Conservation (phyloP, 257 asterid species). For the Nicotiana knightiana region DNA sequence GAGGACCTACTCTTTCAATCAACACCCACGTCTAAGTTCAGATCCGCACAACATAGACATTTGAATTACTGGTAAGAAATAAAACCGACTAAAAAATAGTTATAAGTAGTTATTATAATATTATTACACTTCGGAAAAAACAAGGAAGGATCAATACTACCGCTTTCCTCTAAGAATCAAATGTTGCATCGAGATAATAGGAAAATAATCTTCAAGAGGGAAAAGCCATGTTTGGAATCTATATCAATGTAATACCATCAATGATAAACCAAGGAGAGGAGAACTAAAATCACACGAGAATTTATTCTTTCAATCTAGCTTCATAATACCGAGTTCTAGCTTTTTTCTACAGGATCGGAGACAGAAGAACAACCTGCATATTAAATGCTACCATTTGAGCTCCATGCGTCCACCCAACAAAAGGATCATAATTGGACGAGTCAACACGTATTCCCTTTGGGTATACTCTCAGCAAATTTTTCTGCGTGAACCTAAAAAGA, state of each 20-base stretch:
- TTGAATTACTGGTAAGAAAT: neutral
- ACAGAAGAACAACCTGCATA: conserved; percentile 63
- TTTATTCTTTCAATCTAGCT: neutral
- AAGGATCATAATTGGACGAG: conserved; percentile 95
- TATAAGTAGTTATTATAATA: too few relatives aligned
- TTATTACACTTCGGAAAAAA: neutral
- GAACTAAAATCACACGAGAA: neutral
- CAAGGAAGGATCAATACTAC: neutral
- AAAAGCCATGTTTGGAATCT: neutral
- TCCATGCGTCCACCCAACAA: conserved; percentile 88
- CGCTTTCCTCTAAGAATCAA: neutral
- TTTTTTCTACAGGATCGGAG: neutral
- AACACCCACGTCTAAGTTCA: too few relatives aligned
- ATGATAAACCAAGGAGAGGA: neutral
- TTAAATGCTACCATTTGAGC: conserved; percentile 98
- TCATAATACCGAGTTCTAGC: neutral
- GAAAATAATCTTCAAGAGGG: neutral
- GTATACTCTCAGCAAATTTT: conserved; percentile 71
- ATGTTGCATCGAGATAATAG: neutral
- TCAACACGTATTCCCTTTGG: conserved; percentile 83
- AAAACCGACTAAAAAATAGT: too few relatives aligned
- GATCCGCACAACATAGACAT: neutral
- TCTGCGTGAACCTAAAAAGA: conserved; percentile 62
- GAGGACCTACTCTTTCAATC: too few relatives aligned
- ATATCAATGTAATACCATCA: neutral